phyloP scores from a whole-genome alignment of 2,329 filamentous ascomycete genomes.

The Fusarium subglutinans region DNA sequence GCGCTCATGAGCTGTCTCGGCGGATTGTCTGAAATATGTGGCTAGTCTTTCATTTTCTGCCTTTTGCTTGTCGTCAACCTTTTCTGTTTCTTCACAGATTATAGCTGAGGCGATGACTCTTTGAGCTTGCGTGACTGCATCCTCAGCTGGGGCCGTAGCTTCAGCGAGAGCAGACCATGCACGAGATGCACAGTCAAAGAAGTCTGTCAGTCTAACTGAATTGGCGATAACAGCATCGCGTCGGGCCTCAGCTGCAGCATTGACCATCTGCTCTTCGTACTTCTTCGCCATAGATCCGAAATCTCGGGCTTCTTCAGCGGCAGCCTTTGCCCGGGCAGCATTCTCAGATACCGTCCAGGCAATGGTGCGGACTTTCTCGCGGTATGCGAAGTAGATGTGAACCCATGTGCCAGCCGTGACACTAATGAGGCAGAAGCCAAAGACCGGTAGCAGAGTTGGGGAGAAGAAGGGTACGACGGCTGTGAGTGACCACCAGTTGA shows the following conservation, averaged over 20 bases:
- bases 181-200: conserved; percentile 17
- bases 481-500: conserved; percentile 28
- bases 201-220: neutral
- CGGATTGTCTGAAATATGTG: conserved; percentile 19
- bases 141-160: conserved; percentile 22
- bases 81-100: conserved; percentile 18
- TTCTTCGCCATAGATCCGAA: conserved; percentile 4
- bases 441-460: neutral
- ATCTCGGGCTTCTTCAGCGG: conserved; percentile 11
- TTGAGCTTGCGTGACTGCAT: conserved; percentile 20
- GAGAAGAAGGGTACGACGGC: conserved; percentile 22
- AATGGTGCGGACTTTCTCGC: conserved; percentile 11
- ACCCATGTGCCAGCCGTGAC: conserved; percentile 19
- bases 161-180: conserved; percentile 24
- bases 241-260: neutral
- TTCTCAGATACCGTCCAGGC: neutral
- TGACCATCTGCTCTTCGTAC: conserved; percentile 23
- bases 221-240: conserved; percentile 14
- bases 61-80: conserved; percentile 19
- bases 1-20: conserved; percentile 18
- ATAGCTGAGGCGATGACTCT: conserved; percentile 17
- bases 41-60: conserved; percentile 5
- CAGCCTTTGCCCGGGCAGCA: conserved; percentile 9
- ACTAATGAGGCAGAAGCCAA: conserved; percentile 5
- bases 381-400: conserved; percentile 10